phyloP scores from a whole-genome alignment of 352 stramenopile species.

The Pythium dissimile region DNA sequence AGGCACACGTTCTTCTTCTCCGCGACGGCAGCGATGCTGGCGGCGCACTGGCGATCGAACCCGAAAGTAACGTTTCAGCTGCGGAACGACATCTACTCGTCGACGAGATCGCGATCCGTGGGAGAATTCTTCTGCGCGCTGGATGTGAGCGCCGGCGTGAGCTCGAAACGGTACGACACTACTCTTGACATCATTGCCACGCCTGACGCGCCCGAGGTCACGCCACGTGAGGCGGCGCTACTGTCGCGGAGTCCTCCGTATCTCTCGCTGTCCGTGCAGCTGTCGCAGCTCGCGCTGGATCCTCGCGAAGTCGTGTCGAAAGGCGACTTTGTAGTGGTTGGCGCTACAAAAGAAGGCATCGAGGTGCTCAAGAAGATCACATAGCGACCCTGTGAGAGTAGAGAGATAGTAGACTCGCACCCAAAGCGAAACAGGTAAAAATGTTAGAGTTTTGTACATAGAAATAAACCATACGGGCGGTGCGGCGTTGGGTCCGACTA shows the following conservation, averaged over 20 bases:
- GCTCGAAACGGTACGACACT: conserved; percentile 32
- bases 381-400: background rate
- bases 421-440: too few relatives aligned
- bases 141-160: conserved; percentile 32
- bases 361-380: conserved; percentile 58
- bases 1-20: conserved; percentile 63
- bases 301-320: conserved; percentile 29
- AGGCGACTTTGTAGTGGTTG: conserved; percentile 47
- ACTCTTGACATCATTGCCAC: conserved; percentile 46
- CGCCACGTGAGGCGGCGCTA: conserved; percentile 45
- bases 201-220: conserved; percentile 29
- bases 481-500: too few relatives aligned
- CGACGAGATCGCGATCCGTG: conserved; percentile 35
- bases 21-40: conserved; percentile 28
- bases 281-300: conserved; percentile 34
- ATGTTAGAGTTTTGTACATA: too few relatives aligned
- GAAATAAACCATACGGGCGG: too few relatives aligned
- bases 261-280: conserved; percentile 47
- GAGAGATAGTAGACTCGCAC: background rate
- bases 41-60: conserved; percentile 33
- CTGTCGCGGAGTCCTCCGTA: conserved; percentile 40
- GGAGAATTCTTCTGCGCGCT: conserved; percentile 55
- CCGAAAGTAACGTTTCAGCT: conserved; percentile 35
- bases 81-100: conserved; percentile 75
- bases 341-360: conserved; percentile 37